A percentile compares a stretch with the other conserved stretches of the same genome.
Evolutionary conservation across 163 green algal genomes (phyloP).

Genomic region (Smithsoniella earleae): DNA sequence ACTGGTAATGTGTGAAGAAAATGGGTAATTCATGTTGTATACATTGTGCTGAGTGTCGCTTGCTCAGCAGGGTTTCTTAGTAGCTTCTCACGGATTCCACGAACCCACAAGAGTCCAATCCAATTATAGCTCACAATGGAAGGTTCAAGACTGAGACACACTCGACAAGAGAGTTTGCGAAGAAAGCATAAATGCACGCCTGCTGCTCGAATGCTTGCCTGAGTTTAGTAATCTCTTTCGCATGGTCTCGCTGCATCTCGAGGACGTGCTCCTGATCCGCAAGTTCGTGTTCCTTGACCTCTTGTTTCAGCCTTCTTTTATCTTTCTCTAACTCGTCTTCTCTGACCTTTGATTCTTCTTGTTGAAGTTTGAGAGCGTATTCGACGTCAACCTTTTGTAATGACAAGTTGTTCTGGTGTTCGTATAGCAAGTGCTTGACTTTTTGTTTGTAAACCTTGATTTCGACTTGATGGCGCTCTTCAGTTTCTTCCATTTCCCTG

Average conservation of each 20-base stretch:
- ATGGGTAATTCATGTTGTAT: no score
- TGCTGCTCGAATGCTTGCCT: constrained; percentile 75
- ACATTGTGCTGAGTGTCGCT: no score
- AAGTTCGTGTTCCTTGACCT: constrained; percentile 65
- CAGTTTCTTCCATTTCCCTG: constrained; percentile 75
- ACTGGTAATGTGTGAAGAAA: no score
- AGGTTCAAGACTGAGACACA: no score
- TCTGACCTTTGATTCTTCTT: constrained; percentile 57
- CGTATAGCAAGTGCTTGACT: constrained; percentile 89
- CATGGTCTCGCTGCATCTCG: constrained; percentile 69
- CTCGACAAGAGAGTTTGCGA: no score
- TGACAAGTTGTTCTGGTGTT: constrained; percentile 80
- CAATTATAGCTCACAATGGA: no score
- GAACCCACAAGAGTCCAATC: no score
- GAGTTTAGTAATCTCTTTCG: constrained; percentile 82
- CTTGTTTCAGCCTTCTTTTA: constrained; percentile 67
- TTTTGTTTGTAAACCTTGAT: constrained; percentile 91
- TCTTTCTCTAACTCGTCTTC: constrained; percentile 62
- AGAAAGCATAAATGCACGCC: no score
- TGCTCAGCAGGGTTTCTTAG: no score
- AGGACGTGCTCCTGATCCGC: constrained; percentile 40
- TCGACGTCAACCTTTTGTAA: constrained; percentile 75
- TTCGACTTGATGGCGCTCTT: constrained; percentile 78
- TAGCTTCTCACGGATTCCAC: no score
- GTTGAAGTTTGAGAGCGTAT: constrained; percentile 60